Percentiles rank a stretch among this genome's conserved stretches.
Evolutionary conservation across 108 stramenopile genomes (phyloP).

Genomic region (Halocafeteria seosinensis): DNA sequence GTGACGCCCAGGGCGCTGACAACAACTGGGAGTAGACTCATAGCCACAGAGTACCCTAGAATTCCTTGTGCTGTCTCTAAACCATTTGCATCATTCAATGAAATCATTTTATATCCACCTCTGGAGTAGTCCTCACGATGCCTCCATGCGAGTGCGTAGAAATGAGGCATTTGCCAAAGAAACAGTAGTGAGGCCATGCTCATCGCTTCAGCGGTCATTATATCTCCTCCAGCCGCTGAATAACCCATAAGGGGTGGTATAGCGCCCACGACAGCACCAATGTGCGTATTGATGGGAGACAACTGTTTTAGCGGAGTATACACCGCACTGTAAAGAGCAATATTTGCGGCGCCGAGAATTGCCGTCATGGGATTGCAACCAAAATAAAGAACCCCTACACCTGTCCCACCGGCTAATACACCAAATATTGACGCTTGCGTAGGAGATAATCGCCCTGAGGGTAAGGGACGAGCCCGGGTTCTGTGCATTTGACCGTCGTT

Average conservation of each 20-base stretch:
- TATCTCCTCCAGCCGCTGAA: conserved; percentile 71
- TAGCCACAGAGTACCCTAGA: conserved; percentile 55
- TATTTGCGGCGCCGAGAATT: conserved; percentile 65
- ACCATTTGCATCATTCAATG: conserved; percentile 50
- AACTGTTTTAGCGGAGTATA: conserved; percentile 87
- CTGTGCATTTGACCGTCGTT: conserved; percentile 71
- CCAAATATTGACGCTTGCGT: conserved; percentile 52
- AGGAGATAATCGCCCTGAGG: conserved; percentile 45
- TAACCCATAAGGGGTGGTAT: conserved; percentile 96
- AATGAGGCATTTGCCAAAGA: conserved; percentile 97
- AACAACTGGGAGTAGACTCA: conserved; percentile 62
- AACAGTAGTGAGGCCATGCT: conserved; percentile 33
- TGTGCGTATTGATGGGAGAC: conserved; percentile 81
- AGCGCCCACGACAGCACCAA: conserved; percentile 91
- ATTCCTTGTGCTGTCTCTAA: conserved; percentile 46
- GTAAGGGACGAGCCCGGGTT: conserved; percentile 68
- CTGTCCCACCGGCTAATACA: conserved; percentile 43
- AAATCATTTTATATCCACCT: conserved; percentile 57
- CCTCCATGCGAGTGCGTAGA: conserved; percentile 88
- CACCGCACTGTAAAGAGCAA: conserved; percentile 74
- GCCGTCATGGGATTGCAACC: conserved; percentile 79
- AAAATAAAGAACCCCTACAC: conserved; percentile 47
- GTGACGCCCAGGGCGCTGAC: conserved; percentile 60
- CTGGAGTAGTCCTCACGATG: conserved; percentile 55
- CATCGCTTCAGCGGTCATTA: conserved; percentile 14